Base-by-base conservation (phyloP, 306 rosid genomes). In the Cicer yamashitae region DNA sequence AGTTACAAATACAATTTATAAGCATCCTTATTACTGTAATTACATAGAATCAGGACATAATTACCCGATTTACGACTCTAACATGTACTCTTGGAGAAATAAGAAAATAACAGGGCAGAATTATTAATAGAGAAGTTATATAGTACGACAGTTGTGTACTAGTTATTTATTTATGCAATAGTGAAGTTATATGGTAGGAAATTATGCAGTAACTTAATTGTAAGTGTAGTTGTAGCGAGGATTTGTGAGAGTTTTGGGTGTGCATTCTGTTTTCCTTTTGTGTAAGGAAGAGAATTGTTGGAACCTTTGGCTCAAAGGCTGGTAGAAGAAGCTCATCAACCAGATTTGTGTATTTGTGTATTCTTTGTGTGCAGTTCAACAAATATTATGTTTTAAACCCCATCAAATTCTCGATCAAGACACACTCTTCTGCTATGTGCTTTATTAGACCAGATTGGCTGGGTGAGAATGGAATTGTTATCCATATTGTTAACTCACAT, bases 371-470 rank as follows among this genome's bases (percentile, higher is more conserved):
- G 40, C 30, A 58, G 40, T 45, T 58, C 15, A 6, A 8, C 15
- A 8, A 63, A 40, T 10, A 39, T 14, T 8, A 47, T 63, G 25
- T 40, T 63, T 54, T 18, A 71, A 71, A 54, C 40, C n/a, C 14
- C 18, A 54, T 71, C 14, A 39, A 7, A 65, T 64, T 66, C 67
- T 66, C 20, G 8, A 50, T 63, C 47, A 13, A 41, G 53, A 52
- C 20, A 39, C 18, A 50, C 30, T 66, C 12, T 53, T 76, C 12
- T 74, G 34, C 59, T 8, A 12, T 50, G 20, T 74, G 17, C 51
- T 74, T 74, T 15, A 18, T 25, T 45, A 52, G 60, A 13, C 56
- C 48, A n/a, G 15, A 20, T 38, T 67, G 47, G 58, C 75, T 67
- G 25, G 57, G 46, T 56, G 54, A 17, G 6, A 70, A 70, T 70